Base-by-base conservation (phyloP, 106 monocot genomes). In the Acorus calamus region DNA sequence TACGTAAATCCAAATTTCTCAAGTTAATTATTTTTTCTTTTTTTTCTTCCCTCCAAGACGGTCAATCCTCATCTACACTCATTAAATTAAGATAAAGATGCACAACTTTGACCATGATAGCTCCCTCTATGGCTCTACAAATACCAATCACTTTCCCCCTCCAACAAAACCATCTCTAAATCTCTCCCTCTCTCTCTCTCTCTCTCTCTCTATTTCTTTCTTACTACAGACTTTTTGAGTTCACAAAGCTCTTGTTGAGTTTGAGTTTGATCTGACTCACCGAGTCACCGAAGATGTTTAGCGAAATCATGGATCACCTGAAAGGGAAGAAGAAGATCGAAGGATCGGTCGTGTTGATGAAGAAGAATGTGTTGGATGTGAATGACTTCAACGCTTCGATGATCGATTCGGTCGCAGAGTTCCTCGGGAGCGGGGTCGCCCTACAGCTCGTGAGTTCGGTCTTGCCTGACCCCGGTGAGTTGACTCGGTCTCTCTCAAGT, bases 381-480 rank as follows among this genome's bases (percentile, higher is more conserved):
- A 82, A 68, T 46, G 81, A 89, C 68, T 80, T 73, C 76, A 62
- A 47, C 14, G 79, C 79, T n/a, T 65, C 74, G 7, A 0, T 89
- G 53, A 49, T 82, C 63, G 89, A 89, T 72, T 8, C 64, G 46
- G 46, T 82, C 58, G 5, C 60, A 64, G 89, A 89, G 73, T 41
- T 89, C 14, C 13, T 79, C 42, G 82, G 89, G 13, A 45, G 68
- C 44, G 64, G 73, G 4, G 70, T 89, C 76, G 74, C 82, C n/a
- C 64, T 85, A 62, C 74, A 89, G 69, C 89, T 89, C 58, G 63
- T 89, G 68, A 84, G 84, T 60, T 48, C 84, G 68, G 84, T 79
- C 61, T 60, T 76, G 50, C 71, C 65, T 49, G 84, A 85, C 51
- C 72, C 76, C 3, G 72, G 85, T 89, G 49, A 60, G 78, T 46